Percentiles rank a stretch among this genome's conserved stretches.
These are phyloP conservation scores for Kluyveromyces sp. DNA, from an alignment of 1,139 yeast species.

Conservation along the genomic window DNA sequence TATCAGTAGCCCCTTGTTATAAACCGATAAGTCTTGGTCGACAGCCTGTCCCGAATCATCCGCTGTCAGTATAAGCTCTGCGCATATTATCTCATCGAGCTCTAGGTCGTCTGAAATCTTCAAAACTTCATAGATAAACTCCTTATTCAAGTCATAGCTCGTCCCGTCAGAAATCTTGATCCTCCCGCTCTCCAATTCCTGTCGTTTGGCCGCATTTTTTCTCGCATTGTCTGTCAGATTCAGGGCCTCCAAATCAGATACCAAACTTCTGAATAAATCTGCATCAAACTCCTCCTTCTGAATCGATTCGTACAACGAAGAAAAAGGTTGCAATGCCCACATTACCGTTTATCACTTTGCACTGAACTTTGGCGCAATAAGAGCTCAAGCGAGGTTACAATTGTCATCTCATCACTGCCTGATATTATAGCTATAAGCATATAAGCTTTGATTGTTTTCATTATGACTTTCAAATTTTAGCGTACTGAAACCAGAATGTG, in stretches of 20 bases:
- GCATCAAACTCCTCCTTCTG: conserved; percentile 20
- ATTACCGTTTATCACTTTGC: conserved; percentile 14
- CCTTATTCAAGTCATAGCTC: conserved; percentile 44
- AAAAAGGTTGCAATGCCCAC: conserved; percentile 24
- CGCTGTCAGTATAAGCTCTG: conserved; percentile 41
- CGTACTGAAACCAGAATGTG: no score
- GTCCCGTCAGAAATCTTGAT: conserved; percentile 43
- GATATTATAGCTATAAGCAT: not conserved
- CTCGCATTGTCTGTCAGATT: conserved; percentile 18
- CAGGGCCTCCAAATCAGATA: conserved; percentile 25
- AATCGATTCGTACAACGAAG: conserved; percentile 26
- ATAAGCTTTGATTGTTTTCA: not conserved
- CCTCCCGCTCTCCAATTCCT: conserved; percentile 46
- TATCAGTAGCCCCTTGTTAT: conserved; percentile 65
- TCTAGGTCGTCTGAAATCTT: conserved; percentile 56
- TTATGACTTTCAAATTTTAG: not conserved
- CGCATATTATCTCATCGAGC: conserved; percentile 62
- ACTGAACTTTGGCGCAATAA: not conserved
- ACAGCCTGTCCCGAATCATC: conserved; percentile 38
- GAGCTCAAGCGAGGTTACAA: not conserved
- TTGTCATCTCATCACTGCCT: not conserved
- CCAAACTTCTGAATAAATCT: conserved; percentile 19
- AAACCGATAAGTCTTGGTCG: conserved; percentile 47
- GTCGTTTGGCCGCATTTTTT: conserved; percentile 50
- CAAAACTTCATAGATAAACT: conserved; percentile 44